A percentile compares a stretch with the other conserved stretches of the same genome.
Conservation (phyloP, 805 yeast species). For the Starmera quercuum region DNA sequence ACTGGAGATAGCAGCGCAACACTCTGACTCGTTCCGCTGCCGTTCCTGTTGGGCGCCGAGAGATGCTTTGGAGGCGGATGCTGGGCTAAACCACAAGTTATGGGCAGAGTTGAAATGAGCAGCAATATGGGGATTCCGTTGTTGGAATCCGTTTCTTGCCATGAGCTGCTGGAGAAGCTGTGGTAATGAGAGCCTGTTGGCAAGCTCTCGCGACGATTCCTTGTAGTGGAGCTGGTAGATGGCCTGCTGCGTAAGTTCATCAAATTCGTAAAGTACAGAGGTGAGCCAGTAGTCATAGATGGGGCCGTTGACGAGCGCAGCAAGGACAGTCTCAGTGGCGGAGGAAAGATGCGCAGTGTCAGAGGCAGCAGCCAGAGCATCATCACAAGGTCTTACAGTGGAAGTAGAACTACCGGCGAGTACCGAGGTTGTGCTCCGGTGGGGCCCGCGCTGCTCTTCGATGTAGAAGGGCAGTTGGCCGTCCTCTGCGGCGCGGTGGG, state of each 20-base stretch:
- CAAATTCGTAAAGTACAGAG: slow-evolving; percentile 19
- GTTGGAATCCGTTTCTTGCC: slow-evolving; percentile 25
- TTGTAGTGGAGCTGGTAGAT: slow-evolving; percentile 13
- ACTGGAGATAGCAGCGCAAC: slow-evolving; percentile 17
- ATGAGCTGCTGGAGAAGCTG: slow-evolving; percentile 15
- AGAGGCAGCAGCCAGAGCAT: too few species aligned
- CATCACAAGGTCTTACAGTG: too few species aligned
- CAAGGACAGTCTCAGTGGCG: slow-evolving; percentile 27
- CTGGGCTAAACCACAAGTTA: slow-evolving; percentile 2
- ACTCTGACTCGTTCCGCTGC: slow-evolving; percentile 14
- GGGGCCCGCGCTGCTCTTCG: too few species aligned
- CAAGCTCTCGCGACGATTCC: neutral
- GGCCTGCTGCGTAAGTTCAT: slow-evolving; percentile 11
- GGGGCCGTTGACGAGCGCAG: slow-evolving; percentile 35
- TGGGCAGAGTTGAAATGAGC: slow-evolving; percentile 5
- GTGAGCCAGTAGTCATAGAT: slow-evolving; percentile 45
- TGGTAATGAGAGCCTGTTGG: slow-evolving; percentile 7
- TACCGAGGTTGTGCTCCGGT: too few species aligned
- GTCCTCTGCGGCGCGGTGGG: slow-evolving; percentile 41
- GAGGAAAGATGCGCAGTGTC: slow-evolving; percentile 24
- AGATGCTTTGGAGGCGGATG: slow-evolving; percentile 3
- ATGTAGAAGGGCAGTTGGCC: slow-evolving; percentile 48
- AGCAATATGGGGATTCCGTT: slow-evolving; percentile 28
- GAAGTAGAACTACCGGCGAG: too few species aligned
- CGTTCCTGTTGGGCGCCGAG: slow-evolving; percentile 11